Evolutionary conservation across 371 early-diverging fungal species (phyloP), one percentile per base, ranked within the genome.

Genomic region (Nematocida sp.): DNA sequence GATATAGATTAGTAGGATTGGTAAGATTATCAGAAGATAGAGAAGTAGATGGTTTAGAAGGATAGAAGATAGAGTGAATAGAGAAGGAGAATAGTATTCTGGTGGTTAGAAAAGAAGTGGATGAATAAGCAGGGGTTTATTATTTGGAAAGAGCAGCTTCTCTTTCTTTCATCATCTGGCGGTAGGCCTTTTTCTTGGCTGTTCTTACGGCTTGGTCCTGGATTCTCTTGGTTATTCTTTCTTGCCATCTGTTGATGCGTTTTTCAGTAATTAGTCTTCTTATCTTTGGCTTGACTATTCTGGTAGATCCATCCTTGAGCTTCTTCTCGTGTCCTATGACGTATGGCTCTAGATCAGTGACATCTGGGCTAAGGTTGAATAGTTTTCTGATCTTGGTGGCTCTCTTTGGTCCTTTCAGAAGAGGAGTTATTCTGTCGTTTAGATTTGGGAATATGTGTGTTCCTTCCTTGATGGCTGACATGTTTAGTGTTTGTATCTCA

Each of bases 371-470:
- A 83, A 96, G 86, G 84, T 88, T 88, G 86, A 95, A 94, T 86
- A 94, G 87, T 87, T 91, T 91, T 85, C 94, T 90, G 87, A 97
- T 92, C 85, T 95, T 94, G 87, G 84, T 87, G 79, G 92, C 94
- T 84, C 94, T 89, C 90, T 95, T 96, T 80, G 96, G 98, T 76
- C 94, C 92, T 76, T 93, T 89, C 77, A 93, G 89, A 87, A 90
- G 90, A 82, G 92, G 92, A 57, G 88, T 87, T 55, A 88, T 85
- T 79, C 82, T 86, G 85, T 97, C 95, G 80, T 95, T 97, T 75
- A 97, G 87, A 65, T 94, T 96, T 75, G 91, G 90, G 80, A 97
- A 90, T 62, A 90, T 89, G 76, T 86, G 85, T 83, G 93, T 93
- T 80, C 94, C 92, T 86, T 91, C 90, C 89, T 93, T 92, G 80